Conservation (phyloP, 768 basidiomycete species). For the Tylopilus felleus region DNA sequence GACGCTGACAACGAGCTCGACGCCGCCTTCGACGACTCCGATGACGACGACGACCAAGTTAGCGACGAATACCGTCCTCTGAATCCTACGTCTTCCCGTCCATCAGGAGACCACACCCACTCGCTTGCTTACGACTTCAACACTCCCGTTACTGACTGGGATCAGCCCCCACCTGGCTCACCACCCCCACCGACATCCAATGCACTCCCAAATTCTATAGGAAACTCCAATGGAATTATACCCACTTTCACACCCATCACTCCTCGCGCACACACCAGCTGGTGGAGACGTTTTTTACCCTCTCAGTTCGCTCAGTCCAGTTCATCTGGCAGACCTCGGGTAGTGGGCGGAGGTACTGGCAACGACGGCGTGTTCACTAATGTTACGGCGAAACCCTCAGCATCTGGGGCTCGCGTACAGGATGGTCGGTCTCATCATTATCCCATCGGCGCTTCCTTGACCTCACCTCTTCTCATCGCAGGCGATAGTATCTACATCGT, state of each 20-base stretch:
- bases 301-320: conserved; percentile 42
- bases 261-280: conserved; percentile 31
- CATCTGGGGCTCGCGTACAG: conserved; percentile 53
- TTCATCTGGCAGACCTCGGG: conserved; percentile 31
- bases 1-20: conserved; percentile 66
- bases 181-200: conserved; percentile 62
- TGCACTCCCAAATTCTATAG: conserved; percentile 67
- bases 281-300: conserved; percentile 62
- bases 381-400: conserved; percentile 79
- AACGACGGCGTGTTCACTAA: conserved; percentile 97
- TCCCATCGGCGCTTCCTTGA: background rate
- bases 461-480: conserved; percentile 24
- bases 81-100: conserved; percentile 38
- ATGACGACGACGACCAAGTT: conserved; percentile 43
- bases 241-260: conserved; percentile 43
- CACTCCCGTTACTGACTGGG: conserved; percentile 61
- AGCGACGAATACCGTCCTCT: conserved; percentile 48
- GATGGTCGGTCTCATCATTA: conserved; percentile 40
- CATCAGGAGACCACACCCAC: conserved; percentile 31
- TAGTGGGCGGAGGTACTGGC: conserved; percentile 59
- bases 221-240: conserved; percentile 72
- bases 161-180: conserved; percentile 79
- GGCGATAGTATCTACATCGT: conserved; percentile 72
- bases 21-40: conserved; percentile 81
- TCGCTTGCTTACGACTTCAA: conserved; percentile 81